These are phyloP conservation scores for Scheffersomyces lignicola DNA, from an alignment of 1,139 yeast genomes.

Conservation along the genomic window DNA sequence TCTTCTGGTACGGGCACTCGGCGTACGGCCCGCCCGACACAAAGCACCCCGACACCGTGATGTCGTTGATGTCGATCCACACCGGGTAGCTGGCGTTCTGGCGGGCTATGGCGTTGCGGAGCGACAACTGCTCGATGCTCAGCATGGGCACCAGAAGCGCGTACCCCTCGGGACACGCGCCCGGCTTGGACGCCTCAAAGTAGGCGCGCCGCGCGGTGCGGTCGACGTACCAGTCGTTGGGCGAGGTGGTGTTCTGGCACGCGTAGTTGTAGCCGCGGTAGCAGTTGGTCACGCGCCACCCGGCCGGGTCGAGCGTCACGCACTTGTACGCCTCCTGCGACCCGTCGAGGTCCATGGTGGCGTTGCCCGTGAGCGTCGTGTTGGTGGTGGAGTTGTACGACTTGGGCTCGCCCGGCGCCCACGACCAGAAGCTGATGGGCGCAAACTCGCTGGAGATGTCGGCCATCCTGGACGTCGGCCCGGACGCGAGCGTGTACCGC, in stretches of 20 bases:
- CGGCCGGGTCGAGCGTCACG: conserved; percentile 49
- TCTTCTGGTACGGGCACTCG: conserved; percentile 71
- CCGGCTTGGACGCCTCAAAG: conserved; percentile 45
- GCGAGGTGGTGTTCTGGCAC: conserved; percentile 48
- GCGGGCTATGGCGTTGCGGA: conserved; percentile 22
- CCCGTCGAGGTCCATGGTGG: conserved; percentile 13
- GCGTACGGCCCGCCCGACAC: conserved; percentile 82
- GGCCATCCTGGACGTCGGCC: conserved; percentile 11
- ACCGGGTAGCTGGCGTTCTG: conserved; percentile 32
- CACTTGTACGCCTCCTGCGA: conserved; percentile 54
- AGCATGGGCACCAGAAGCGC: conserved; percentile 58
- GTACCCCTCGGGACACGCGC: conserved; percentile 52
- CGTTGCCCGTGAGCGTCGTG: background rate
- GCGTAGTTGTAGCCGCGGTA: conserved; percentile 51
- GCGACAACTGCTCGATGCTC: conserved; percentile 38
- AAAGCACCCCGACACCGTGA: conserved; percentile 77
- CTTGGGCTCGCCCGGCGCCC: conserved; percentile 61
- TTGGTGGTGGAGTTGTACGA: conserved; percentile 1
- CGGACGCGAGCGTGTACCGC: conserved; percentile 20
- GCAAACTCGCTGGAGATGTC: conserved; percentile 22
- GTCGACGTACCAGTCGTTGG: conserved; percentile 51
- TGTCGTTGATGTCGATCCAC: conserved; percentile 86
- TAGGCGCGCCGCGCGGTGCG: conserved; percentile 37
- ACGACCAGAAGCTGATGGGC: conserved; percentile 61
- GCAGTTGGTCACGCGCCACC: conserved; percentile 69